Conservation (phyloP, 2,329 filamentous ascomycete genomes). For the Sporothrix protearum region DNA sequence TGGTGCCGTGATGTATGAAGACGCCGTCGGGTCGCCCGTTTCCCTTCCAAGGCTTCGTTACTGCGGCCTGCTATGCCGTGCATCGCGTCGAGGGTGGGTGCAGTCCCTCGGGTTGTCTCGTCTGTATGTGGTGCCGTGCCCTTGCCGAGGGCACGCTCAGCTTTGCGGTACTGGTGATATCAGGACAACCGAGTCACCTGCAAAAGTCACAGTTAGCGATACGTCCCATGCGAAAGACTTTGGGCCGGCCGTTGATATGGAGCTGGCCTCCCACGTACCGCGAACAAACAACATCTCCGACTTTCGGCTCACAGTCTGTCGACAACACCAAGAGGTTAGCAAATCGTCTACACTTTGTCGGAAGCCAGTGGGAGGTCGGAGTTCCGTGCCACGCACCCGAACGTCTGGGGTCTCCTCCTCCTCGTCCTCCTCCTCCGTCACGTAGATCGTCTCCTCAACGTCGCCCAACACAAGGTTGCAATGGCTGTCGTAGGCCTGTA, state of each 20-base stretch:
- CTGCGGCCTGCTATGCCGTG: not conserved
- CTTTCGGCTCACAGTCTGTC: constrained; percentile 87
- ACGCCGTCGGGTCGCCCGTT: not conserved
- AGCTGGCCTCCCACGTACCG: constrained; percentile 55
- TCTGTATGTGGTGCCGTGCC: not conserved
- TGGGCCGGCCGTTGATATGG: too few relatives aligned
- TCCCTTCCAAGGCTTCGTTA: not conserved
- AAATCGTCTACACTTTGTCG: too few relatives aligned
- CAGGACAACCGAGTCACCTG: constrained; percentile 32
- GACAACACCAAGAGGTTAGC: not conserved
- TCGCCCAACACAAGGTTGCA: constrained; percentile 96
- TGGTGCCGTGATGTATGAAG: too few relatives aligned
- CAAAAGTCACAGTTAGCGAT: not conserved
- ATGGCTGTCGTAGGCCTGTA: constrained; percentile 93
- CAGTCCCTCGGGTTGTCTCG: not conserved
- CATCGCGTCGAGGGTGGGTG: not conserved
- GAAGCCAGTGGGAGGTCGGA: too few relatives aligned
- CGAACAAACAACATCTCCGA: constrained; percentile 98
- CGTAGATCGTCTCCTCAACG: constrained; percentile 94
- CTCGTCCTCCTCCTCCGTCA: constrained; percentile 81
- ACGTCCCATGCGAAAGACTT: not conserved
- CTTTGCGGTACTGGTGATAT: constrained; percentile 32
- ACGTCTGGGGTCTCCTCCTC: constrained; percentile 57
- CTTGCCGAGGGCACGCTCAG: constrained; percentile 16
- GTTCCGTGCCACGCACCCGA: constrained; percentile 67